Evolutionary conservation across 139 green algal species (phyloP).

Genomic region (Ettlia oleoabundans): DNA sequence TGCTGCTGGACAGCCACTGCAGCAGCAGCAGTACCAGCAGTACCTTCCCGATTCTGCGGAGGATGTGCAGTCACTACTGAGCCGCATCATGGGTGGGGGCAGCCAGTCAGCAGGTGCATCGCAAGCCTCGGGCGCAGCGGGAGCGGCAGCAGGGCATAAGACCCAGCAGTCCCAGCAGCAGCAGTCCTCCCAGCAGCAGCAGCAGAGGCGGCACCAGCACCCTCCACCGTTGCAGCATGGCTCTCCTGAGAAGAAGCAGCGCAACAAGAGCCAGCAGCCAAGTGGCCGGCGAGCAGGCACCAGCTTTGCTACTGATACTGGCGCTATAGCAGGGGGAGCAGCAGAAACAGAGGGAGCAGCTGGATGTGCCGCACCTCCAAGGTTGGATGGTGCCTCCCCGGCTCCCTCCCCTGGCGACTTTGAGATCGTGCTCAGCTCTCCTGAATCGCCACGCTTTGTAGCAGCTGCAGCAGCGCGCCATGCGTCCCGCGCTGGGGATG

Average conservation of each 20-base stretch:
- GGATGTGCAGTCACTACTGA: background rate
- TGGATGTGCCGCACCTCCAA: background rate
- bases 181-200: background rate
- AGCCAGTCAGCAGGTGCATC: background rate
- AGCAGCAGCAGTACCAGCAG: background rate
- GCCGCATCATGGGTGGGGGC: background rate
- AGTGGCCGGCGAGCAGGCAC: no score
- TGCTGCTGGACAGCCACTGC: background rate
- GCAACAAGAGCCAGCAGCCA: no score
- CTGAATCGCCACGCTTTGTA: background rate
- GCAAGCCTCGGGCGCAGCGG: background rate
- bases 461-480: background rate
- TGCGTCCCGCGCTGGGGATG: no score
- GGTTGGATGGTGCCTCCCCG: background rate
- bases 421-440: background rate
- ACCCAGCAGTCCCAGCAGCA: background rate
- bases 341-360: no score
- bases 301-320: no score
- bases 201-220: background rate
- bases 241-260: constrained; percentile 4
- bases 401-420: background rate
- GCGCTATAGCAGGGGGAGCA: no score
- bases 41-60: background rate
- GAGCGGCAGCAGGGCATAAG: background rate
- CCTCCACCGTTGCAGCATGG: background rate